Evolutionary conservation across 1,139 yeast species (phyloP), one percentile per base, ranked within the genome.

Genomic region (Saccharomyces uvarum): DNA sequence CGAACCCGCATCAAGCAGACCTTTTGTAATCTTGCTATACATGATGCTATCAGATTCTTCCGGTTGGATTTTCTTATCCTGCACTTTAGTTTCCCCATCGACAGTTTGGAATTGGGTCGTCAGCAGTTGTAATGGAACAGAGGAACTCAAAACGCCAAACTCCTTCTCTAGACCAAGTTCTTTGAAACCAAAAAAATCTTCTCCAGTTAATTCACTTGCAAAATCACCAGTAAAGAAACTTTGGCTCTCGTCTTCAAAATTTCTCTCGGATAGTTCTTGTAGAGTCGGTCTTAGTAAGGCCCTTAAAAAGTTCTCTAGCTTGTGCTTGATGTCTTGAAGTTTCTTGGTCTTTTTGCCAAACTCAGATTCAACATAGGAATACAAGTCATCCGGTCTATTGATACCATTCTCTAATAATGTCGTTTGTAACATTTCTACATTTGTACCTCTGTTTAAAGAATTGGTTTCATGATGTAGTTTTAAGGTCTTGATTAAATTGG

Each of bases 151-250:
- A 69, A 91, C 75, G n/a, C 95, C 91, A 69, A 88, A 86, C 69
- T 95, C 99, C 65, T 86, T 88, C 65, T 93, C 99, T 59, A 95
- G 75, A 0, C 99, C 99, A 51, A 95, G 76, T 62, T 91, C 98
- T 65, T 81, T 86, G 75, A 95, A 95, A 0, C 99, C 99, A 74
- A 95, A 95, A 77, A 91, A 93, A 72, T 95, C 99, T 62, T 87
- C 95, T 13, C 99, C 99, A 1, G 72, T 69, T 51, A 93, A 75
- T 59, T 90, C 97, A 64, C 82, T 86, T 1, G 97, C 86, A 68
- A 93, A 95, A 64, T 90, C 97, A 56, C 99, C 99, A 21, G 95
- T 88, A 63, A 91, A 75, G 65, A 91, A 93, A 68, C 91, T 96
- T 59, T 93, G 98, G 67, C 96, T 87, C 64, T 90, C 88, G 66